phyloP scores from a whole-genome alignment of 495 filamentous ascomycete species.

The Lichina pygmaea region DNA sequence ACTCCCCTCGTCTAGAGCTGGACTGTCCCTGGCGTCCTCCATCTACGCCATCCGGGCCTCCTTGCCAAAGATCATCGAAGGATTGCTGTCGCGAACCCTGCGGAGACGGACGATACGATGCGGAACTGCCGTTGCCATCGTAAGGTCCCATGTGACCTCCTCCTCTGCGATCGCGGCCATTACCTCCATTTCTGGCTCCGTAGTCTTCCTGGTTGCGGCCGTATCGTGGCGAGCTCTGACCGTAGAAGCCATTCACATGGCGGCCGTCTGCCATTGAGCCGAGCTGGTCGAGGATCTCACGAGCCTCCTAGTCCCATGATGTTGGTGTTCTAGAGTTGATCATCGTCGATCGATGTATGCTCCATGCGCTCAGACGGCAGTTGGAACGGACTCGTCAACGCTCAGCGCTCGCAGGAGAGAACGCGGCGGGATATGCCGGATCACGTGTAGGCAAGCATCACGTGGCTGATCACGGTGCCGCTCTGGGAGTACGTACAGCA shows the following conservation, averaged over 20 bases:
- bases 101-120: not conserved
- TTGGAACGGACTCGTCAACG: no score
- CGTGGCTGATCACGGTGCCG: no score
- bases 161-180: not conserved
- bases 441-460: no score
- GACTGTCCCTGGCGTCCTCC: not conserved
- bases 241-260: not conserved
- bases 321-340: no score
- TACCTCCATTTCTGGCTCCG: not conserved
- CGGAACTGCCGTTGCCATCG: not conserved
- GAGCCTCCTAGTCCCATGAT: no score
- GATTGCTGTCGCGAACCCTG: not conserved
- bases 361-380: no score
- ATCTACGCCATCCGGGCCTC: not conserved
- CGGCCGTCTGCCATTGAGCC: not conserved
- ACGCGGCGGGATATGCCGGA: no score
- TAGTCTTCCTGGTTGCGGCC: not conserved
- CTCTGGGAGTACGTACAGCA: no score
- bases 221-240: not conserved
- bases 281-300: not conserved
- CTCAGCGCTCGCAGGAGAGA: no score
- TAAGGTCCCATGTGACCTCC: not conserved
- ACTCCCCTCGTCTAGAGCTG: not conserved
- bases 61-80: not conserved
- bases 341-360: no score